Evolutionary conservation across 495 filamentous ascomycete genomes (phyloP).

Genomic region (Rusavskia elegans): DNA sequence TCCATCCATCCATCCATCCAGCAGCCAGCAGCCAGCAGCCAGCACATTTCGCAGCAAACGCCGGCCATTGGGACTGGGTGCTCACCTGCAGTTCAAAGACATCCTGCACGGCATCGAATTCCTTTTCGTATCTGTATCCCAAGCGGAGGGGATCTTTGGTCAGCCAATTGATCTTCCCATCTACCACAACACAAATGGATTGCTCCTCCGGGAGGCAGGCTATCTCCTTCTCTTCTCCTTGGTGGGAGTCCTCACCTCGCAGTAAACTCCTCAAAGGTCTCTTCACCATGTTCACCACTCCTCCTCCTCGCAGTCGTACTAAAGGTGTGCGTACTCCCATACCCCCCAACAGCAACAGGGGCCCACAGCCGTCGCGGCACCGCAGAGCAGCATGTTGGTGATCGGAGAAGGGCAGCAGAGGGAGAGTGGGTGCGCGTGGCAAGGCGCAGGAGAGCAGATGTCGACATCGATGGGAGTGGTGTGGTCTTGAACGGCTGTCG

Average conservation of each 20-base stretch:
- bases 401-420: slow-evolving; percentile 32
- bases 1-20: background rate
- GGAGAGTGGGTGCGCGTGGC: slow-evolving; percentile 49
- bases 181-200: background rate
- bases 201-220: background rate
- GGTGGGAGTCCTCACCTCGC: slow-evolving; percentile 49
- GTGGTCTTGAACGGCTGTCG: background rate
- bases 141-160: slow-evolving; percentile 12
- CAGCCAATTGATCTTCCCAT: slow-evolving; percentile 10
- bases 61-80: slow-evolving; percentile 4
- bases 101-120: slow-evolving; percentile 94
- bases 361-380: slow-evolving; percentile 4
- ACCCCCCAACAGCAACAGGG: background rate
- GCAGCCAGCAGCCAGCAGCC: too few species aligned
- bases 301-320: slow-evolving; percentile 10
- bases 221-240: background rate
- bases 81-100: slow-evolving; percentile 99
- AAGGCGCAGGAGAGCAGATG: slow-evolving; percentile 50
- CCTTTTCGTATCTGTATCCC: slow-evolving; percentile 83
- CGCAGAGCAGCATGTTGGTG: background rate
- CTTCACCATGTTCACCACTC: slow-evolving; percentile 50
- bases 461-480: slow-evolving; percentile 33
- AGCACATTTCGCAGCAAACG: background rate
- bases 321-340: slow-evolving; percentile 7
- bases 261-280: slow-evolving; percentile 98